Evolutionary conservation across 176 grass and related monocot genomes (phyloP).

Genomic region (Phoenix roebelenii): DNA sequence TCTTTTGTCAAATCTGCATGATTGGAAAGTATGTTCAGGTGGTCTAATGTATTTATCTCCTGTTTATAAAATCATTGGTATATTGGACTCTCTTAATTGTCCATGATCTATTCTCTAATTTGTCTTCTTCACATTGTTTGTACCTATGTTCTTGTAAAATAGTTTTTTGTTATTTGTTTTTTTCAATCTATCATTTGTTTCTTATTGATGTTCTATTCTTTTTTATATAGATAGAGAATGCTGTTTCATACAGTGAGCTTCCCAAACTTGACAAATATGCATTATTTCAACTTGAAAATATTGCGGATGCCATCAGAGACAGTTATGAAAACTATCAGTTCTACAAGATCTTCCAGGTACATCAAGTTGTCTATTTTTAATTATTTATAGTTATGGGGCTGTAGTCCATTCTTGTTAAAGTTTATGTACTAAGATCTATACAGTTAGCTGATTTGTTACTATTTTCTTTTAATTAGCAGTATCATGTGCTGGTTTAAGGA

Average conservation of each 20-base stretch:
- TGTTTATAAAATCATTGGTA: neutral
- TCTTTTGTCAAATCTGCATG: constrained; percentile 93
- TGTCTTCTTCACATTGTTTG: neutral
- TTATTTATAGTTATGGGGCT: no score
- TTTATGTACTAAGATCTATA: no score
- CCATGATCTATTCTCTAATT: neutral
- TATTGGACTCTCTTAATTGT: no score
- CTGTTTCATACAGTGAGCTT: constrained; percentile 55
- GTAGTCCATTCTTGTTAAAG: no score
- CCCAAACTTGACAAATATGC: constrained; percentile 89
- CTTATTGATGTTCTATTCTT: constrained; percentile 5
- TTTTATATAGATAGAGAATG: constrained; percentile 43
- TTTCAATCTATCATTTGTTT: constrained; percentile 18
- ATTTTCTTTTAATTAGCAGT: no score
- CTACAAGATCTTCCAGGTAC: constrained; percentile 97
- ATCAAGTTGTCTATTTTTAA: no score
- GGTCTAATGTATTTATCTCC: constrained; percentile 18
- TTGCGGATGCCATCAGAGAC: constrained; percentile 68
- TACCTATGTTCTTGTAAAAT: neutral
- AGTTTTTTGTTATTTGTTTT: constrained; percentile 13
- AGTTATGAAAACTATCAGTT: constrained; percentile 83
- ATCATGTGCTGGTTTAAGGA: no score
- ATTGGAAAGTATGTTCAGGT: constrained; percentile 66
- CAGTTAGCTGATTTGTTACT: no score
- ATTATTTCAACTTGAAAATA: constrained; percentile 88